phyloP scores from a whole-genome alignment of 73 alveolate genomes.

The Paramecium pentaurelia region DNA sequence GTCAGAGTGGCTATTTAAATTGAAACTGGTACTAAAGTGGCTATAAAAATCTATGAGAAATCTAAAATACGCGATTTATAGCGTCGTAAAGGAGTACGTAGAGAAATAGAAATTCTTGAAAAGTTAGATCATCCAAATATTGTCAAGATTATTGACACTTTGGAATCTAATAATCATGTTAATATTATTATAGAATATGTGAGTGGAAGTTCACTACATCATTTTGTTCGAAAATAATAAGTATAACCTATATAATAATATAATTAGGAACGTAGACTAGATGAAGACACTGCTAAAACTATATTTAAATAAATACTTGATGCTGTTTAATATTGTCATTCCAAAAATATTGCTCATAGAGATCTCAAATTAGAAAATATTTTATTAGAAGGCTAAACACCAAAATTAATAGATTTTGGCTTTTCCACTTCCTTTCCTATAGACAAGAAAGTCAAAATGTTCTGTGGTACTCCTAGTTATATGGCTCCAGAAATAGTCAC shows the following conservation, averaged over 20 bases:
- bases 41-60: conserved; percentile 85
- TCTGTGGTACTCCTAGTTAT: conserved; percentile 85
- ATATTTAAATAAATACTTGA: conserved; percentile 72
- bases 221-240: conserved; percentile 69
- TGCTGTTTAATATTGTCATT: conserved; percentile 78
- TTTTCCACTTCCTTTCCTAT: conserved; percentile 73
- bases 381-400: conserved; percentile 61
- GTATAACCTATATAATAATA: not conserved
- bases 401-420: conserved; percentile 82
- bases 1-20: conserved; percentile 63
- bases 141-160: conserved; percentile 81
- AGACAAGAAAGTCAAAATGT: conserved; percentile 68
- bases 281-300: not conserved
- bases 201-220: conserved; percentile 85
- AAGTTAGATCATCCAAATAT: conserved; percentile 83
- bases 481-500: conserved; percentile 87
- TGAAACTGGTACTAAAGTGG: conserved; percentile 56
- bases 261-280: not conserved
- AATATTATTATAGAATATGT: conserved; percentile 88
- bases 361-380: conserved; percentile 91
- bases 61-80: conserved; percentile 81
- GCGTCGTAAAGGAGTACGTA: conserved; percentile 80
- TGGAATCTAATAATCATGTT: conserved; percentile 79
- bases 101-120: conserved; percentile 86
- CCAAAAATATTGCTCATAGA: conserved; percentile 81